Evolutionary conservation across 345 rosid genomes (phyloP).

Genomic region (Brassica napus): DNA sequence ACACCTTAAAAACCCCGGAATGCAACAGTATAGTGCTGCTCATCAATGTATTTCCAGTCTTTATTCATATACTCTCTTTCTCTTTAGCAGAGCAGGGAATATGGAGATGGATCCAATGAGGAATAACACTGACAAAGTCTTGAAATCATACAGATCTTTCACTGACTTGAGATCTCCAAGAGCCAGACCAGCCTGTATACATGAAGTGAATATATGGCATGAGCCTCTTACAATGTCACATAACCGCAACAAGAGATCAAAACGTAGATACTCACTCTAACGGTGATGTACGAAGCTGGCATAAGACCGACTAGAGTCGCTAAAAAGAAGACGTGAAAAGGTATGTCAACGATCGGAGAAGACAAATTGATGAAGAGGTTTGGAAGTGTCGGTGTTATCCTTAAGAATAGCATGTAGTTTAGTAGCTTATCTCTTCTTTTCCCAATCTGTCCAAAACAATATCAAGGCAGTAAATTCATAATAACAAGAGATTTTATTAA

Average conservation of each 20-base stretch:
- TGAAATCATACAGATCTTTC: constrained; percentile 76
- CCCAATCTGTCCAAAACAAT: constrained; percentile 53
- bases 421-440: constrained; percentile 85
- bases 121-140: constrained; percentile 65
- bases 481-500: not conserved
- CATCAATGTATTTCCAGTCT: constrained; percentile 14
- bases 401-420: constrained; percentile 93
- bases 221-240: not conserved
- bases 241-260: not conserved
- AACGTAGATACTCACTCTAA: constrained; percentile 58
- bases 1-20: constrained; percentile 15
- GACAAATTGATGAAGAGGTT: constrained; percentile 98
- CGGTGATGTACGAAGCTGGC: constrained; percentile 92
- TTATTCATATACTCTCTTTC: constrained; percentile 71
- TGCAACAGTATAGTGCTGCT: constrained; percentile 9
- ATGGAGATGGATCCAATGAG: constrained; percentile 68
- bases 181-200: constrained; percentile 72
- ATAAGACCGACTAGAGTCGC: constrained; percentile 91
- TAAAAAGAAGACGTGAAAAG: constrained; percentile 84
- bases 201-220: not conserved
- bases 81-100: constrained; percentile 70
- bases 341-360: constrained; percentile 94
- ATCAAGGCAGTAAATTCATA: not conserved
- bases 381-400: constrained; percentile 92
- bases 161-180: constrained; percentile 83